Conservation (phyloP, 78 protist genomes). For the Reticulomyxa filosa region DNA sequence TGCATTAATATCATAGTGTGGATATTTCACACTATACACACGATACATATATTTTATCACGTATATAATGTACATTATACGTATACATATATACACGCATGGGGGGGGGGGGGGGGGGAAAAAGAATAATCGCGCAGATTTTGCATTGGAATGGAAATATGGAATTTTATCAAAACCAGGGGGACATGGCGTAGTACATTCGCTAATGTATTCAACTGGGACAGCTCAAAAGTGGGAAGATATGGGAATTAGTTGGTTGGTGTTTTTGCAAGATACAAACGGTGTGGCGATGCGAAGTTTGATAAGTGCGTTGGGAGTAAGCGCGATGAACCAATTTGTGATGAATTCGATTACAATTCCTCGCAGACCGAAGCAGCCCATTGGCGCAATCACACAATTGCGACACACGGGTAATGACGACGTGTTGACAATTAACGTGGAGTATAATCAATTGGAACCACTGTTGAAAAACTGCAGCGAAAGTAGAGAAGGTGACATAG, state of each 20-base stretch:
- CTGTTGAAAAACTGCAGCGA: background rate
- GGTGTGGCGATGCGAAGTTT: slow-evolving; percentile 10
- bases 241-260: background rate
- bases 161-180: too few relatives aligned
- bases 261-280: slow-evolving; percentile 34
- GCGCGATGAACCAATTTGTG: background rate
- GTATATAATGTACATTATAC: too few relatives aligned
- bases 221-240: slow-evolving; percentile 9
- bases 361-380: slow-evolving; percentile 13
- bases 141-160: too few relatives aligned
- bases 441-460: slow-evolving; percentile 41
- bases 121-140: too few relatives aligned
- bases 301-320: slow-evolving; percentile 16
- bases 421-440: slow-evolving; percentile 13
- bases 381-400: slow-evolving; percentile 9
- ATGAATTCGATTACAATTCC: slow-evolving; percentile 18
- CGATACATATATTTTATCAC: too few relatives aligned
- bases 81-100: too few relatives aligned
- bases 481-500: slow-evolving; percentile 8
- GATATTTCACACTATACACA: too few relatives aligned
- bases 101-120: too few relatives aligned
- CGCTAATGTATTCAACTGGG: slow-evolving; percentile 12
- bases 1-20: too few relatives aligned
- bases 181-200: slow-evolving; percentile 52
- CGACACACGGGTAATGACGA: background rate